Percentiles rank a stretch among this genome's conserved stretches.
Evolutionary conservation across 305 asterid species (phyloP).

Genomic region (Coffea humblotiana): DNA sequence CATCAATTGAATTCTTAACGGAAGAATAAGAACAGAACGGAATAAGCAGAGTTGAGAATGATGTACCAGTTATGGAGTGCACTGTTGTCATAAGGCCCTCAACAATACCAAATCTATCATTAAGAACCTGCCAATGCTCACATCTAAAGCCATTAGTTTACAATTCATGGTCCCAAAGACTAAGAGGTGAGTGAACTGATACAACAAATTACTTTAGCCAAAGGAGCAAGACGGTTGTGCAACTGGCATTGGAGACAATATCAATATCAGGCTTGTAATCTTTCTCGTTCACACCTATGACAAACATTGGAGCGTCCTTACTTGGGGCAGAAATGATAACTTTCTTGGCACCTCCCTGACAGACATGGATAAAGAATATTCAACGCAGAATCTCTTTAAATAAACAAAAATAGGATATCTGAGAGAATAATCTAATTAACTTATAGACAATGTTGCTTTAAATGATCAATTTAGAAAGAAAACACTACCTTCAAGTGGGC

Average conservation of each 20-base stretch:
- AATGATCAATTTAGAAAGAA: neutral
- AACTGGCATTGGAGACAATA: slow-evolving; percentile 85
- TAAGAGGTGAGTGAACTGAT: neutral
- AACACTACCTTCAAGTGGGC: slow-evolving; percentile 73
- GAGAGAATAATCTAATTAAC: neutral
- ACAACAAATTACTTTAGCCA: slow-evolving; percentile 60
- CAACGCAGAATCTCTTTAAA: neutral
- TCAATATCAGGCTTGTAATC: slow-evolving; percentile 67
- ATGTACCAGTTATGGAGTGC: slow-evolving; percentile 80
- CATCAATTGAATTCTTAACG: neutral
- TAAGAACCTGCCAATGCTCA: slow-evolving; percentile 49
- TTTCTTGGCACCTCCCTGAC: slow-evolving; percentile 93
- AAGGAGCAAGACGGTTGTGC: slow-evolving; percentile 93
- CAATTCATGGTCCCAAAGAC: neutral
- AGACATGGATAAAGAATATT: neutral
- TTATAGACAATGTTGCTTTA: neutral
- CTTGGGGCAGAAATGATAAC: slow-evolving; percentile 90
- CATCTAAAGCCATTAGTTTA: neutral
- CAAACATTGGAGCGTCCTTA: slow-evolving; percentile 94
- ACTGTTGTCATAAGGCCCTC: slow-evolving; percentile 95
- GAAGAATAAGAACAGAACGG: neutral
- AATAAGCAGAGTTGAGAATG: neutral
- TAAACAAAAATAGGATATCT: neutral
- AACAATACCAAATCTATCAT: slow-evolving; percentile 80
- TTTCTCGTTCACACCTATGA: slow-evolving; percentile 88